Conservation (phyloP, 495 filamentous ascomycete species). For the Xylaria acuta region DNA sequence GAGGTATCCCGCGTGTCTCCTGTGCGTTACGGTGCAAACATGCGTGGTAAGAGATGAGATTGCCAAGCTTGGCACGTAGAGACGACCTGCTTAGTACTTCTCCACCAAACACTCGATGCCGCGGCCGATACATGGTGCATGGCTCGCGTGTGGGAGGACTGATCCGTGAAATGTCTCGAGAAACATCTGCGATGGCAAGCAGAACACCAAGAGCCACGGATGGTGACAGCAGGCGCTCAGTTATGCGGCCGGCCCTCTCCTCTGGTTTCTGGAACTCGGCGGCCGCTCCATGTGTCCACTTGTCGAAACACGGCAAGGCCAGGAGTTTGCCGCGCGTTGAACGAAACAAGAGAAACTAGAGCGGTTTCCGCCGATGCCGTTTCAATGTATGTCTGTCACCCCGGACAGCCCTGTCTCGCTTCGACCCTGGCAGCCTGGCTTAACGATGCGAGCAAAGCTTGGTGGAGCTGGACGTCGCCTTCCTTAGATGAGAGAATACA, state of each 20-base stretch:
- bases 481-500: neutral
- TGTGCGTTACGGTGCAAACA: neutral
- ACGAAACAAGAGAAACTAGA: slow-evolving; percentile 31
- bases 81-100: neutral
- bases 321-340: slow-evolving; percentile 34
- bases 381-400: slow-evolving; percentile 29
- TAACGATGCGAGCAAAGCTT: neutral
- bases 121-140: neutral
- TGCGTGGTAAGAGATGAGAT: neutral
- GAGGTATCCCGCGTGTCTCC: neutral
- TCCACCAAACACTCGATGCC: slow-evolving; percentile 15
- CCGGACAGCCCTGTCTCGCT: slow-evolving; percentile 21
- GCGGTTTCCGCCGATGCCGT: slow-evolving; percentile 12
- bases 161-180: neutral
- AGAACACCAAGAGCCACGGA: neutral
- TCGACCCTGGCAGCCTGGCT: slow-evolving; percentile 7
- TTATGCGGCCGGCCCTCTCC: slow-evolving; percentile 12
- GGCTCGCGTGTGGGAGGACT: neutral
- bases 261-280: slow-evolving; percentile 5
- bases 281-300: neutral
- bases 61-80: slow-evolving; percentile 4
- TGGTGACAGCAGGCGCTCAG: neutral
- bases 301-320: slow-evolving; percentile 35
- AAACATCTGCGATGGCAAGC: neutral
- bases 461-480: neutral